Base-by-base conservation (phyloP, 306 rosid species). In the Crotalaria pallida region DNA sequence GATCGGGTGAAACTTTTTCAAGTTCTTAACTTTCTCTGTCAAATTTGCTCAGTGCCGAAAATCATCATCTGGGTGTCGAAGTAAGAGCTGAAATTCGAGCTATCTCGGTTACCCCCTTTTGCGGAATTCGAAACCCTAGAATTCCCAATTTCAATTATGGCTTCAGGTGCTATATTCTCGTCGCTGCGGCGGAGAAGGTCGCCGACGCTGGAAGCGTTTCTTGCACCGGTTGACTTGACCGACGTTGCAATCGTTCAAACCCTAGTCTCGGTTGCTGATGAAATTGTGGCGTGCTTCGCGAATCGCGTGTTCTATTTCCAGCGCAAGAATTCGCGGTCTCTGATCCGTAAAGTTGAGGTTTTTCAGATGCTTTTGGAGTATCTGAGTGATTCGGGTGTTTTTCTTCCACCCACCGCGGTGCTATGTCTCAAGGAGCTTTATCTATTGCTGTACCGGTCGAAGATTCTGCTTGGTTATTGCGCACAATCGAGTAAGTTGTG, bases 171-270 rank as follows among this genome's bases (percentile, higher is more conserved):
- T 51, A 87, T 93, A 60, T 93, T 85, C 58, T 85, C 96, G 24
- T 90, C 96, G n/a, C 13, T 90, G 41, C 82, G 98, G 77, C 80
- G 98, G 77, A 79, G 94, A 57, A 88, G 97, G 80, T 93, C 98
- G 73, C 98, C 98, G 41, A 87, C 97, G 6, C 22, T 87, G 78
- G 97, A 90, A 43, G 89, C 89, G 0, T 90, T 93, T 72, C 72
- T 93, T n/a, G 97, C 90, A 6, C 98, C 98, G 66, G 98, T 93
- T 43, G 90, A 90, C 83, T 74, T 93, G 8, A 75, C 83, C 19
- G 90, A 85, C 49, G 96, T 84, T 0, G 83, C 96, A 2, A 81
- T 93, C 36, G 82, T 93, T 10, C 90, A 88, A 15, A 88, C 96
- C 22, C 85, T 93, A 0, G 76, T 82, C 3, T 17, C 87, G 2